These are phyloP conservation scores for Lasiosphaeris hirsuta DNA, from an alignment of 495 filamentous ascomycete genomes.

Conservation along the genomic window DNA sequence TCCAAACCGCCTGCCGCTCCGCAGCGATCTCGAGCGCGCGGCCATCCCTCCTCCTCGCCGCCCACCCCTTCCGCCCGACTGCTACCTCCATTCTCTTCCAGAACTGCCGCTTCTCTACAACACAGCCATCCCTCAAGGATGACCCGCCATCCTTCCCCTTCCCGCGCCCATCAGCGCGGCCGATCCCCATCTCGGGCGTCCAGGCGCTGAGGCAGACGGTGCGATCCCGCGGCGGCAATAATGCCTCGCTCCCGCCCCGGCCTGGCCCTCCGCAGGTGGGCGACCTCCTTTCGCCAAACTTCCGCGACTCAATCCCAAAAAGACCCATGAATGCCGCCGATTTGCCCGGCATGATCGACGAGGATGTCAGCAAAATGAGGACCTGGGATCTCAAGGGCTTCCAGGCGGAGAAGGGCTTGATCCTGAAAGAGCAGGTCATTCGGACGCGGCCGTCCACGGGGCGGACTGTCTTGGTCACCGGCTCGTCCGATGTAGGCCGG, in stretches of 20 bases:
- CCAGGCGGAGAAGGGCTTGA: conserved; percentile 14
- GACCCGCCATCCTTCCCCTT: neutral
- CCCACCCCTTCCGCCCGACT: conserved; percentile 8
- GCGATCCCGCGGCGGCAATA: neutral
- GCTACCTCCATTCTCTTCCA: conserved; percentile 1
- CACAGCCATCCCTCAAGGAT: neutral
- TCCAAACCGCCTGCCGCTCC: conserved; percentile 25
- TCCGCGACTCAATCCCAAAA: neutral
- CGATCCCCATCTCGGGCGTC: neutral
- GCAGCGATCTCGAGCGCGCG: conserved; percentile 20
- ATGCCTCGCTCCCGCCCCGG: too few species aligned
- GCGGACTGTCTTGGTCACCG: conserved; percentile 52
- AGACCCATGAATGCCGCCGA: too few species aligned
- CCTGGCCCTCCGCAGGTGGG: too few species aligned
- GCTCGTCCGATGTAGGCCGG: conserved; percentile 48
- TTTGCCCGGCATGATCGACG: too few species aligned
- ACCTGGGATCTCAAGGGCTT: neutral
- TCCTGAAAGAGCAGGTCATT: conserved; percentile 23
- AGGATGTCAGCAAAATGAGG: too few species aligned
- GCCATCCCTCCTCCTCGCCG: conserved; percentile 13
- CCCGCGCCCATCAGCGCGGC: neutral
- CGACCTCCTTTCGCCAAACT: too few species aligned
- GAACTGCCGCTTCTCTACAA: conserved; percentile 11
- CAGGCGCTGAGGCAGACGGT: too few species aligned
- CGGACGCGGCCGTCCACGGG: conserved; percentile 54